Evolutionary conservation across 768 basidiomycete genomes (phyloP), one percentile per base, ranked within the genome.

Genomic region (Stropharia rugosoannulata): DNA sequence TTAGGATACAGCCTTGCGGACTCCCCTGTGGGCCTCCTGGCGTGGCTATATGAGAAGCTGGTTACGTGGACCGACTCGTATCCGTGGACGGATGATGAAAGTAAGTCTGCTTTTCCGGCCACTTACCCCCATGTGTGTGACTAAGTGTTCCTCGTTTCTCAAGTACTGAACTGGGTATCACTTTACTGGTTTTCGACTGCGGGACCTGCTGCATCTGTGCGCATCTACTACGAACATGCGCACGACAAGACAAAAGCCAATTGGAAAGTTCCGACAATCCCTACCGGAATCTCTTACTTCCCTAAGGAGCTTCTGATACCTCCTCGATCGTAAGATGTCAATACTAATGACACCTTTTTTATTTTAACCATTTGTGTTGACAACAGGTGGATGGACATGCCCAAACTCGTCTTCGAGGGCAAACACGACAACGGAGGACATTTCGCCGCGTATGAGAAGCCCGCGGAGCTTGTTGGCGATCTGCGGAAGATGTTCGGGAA

Each of bases 111-210:
- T n/a, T n/a, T 25, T 13, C 16, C 10, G 11, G 27, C 22, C 22
- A 22, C 22, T 22, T 22, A 4, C 22, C 22, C 4, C 22, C 22
- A 4, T 22, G 22, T 22, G 22, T 22, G 22, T 22, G 22, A 22
- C 22, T 1, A 22, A 22, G 2, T 22, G 2, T 22, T 22, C 2
- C 22, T 22, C 4, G n/a, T 11, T 51, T 2, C 19, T 25, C 11
- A 58, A 85, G 84, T 85, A 1, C 60, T 87, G 37, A 83, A 80
- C 0, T 87, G 84, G 83, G 64, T 83, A 4, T 84, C 82, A 1
- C 71, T 84, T 4, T 84, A 80, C 62, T 80, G 75, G 74, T 84
- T 85, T 67, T 85, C 84, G 4, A 74, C 76, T 10, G 76, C 79
- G 0, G 83, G 85, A 0, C 84, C 86, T 3, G 73, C 81, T 1